Percentiles rank a stretch among this genome's conserved stretches.
phyloP scores from a whole-genome alignment of 2,329 filamentous ascomycete genomes.

The Tolypocladium inflatum region DNA sequence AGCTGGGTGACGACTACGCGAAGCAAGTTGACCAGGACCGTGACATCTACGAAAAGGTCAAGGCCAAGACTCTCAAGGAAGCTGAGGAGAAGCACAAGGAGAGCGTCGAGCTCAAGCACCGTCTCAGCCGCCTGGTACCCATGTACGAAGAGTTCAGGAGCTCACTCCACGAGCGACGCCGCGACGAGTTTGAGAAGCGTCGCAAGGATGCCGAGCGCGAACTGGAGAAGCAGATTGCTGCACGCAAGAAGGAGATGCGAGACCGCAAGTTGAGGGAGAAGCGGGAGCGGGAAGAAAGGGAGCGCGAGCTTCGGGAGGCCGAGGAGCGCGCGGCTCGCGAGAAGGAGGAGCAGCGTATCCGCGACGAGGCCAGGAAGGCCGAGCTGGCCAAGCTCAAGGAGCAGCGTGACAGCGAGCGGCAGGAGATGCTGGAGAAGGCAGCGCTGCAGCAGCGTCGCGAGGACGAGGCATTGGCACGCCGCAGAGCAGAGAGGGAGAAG shows the following conservation, averaged over 20 bases:
- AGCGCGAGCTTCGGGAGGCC: constrained; percentile 69
- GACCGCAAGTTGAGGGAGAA: constrained; percentile 77
- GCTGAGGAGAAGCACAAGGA: constrained; percentile 84
- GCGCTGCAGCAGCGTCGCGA: constrained; percentile 71
- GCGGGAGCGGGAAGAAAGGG: constrained; percentile 74
- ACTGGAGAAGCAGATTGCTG: constrained; percentile 81
- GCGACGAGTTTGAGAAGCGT: constrained; percentile 92
- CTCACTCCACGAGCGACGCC: constrained; percentile 75
- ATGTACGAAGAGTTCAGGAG: constrained; percentile 76
- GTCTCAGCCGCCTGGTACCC: constrained; percentile 76
- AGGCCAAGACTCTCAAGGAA: constrained; percentile 68
- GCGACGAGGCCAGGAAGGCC: constrained; percentile 70
- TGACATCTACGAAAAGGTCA: constrained; percentile 70
- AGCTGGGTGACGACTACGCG: constrained; percentile 77
- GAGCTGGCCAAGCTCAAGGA: constrained; percentile 59
- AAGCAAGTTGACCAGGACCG: constrained; percentile 70
- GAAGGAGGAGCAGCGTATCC: constrained; percentile 73
- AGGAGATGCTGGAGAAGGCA: constrained; percentile 57
- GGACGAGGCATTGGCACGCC: constrained; percentile 76
- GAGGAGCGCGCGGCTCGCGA: constrained; percentile 74
- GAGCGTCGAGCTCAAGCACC: constrained; percentile 87
- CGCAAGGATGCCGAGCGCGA: constrained; percentile 87
- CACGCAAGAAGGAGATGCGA: constrained; percentile 78
- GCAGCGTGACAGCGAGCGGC: constrained; percentile 54
- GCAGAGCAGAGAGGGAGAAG: constrained; percentile 55